A percentile compares a stretch with the other conserved stretches of the same genome.
These are phyloP conservation scores for Mycena maculata DNA, from an alignment of 768 basidiomycete species.

Conservation along the genomic window DNA sequence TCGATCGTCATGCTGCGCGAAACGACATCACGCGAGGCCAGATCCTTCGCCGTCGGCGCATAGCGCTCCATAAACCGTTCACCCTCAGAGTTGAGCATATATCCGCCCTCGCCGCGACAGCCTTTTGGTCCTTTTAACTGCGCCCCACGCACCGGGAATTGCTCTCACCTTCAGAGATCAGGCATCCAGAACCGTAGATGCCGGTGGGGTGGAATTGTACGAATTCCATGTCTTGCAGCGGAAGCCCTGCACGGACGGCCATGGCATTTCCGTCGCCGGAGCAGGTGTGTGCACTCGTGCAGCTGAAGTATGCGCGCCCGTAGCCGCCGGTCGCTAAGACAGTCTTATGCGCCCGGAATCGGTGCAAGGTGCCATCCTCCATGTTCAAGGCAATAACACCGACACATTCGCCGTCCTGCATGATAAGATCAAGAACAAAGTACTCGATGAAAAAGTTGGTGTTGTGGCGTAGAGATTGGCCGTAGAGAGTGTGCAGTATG, in stretches of 20 bases:
- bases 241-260: conserved; percentile 96
- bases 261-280: conserved; percentile 99
- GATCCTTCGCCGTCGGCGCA: conserved; percentile 98
- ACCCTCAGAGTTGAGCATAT: conserved; percentile 97
- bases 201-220: conserved; percentile 99
- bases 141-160: neutral
- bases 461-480: conserved; percentile 98
- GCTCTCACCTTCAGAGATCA: conserved; percentile 92
- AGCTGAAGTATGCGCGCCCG: conserved; percentile 97
- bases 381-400: conserved; percentile 99
- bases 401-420: conserved; percentile 99
- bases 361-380: conserved; percentile 99
- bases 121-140: conserved; percentile 57
- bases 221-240: conserved; percentile 97
- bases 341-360: conserved; percentile 98
- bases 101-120: conserved; percentile 99
- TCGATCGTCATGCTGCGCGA: conserved; percentile 99
- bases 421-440: conserved; percentile 97
- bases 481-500: conserved; percentile 97
- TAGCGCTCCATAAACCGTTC: conserved; percentile 99
- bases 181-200: conserved; percentile 98
- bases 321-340: conserved; percentile 99
- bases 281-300: conserved; percentile 99
- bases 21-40: conserved; percentile 99
- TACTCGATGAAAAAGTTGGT: conserved; percentile 99